Evolutionary conservation across 768 basidiomycete species (phyloP).

Genomic region (Leccinum disarticulatum): DNA sequence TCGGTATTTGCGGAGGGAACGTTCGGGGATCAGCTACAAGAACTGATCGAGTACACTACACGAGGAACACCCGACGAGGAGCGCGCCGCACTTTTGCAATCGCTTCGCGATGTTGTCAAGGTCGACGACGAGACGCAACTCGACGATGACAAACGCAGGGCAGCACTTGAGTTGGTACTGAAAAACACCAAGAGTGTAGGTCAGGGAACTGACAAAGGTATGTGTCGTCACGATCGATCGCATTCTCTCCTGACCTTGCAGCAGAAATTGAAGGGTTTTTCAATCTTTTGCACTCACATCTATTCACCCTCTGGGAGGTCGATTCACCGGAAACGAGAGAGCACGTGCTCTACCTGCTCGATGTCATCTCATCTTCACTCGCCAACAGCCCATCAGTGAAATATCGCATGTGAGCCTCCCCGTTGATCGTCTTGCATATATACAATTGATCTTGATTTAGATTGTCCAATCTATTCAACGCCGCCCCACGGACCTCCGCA

Average conservation of each 20-base stretch:
- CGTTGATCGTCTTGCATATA: background rate
- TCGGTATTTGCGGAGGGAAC: slow-evolving; percentile 88
- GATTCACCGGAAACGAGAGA: slow-evolving; percentile 56
- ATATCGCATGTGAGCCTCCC: slow-evolving; percentile 63
- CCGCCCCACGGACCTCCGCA: slow-evolving; percentile 62
- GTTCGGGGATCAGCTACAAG: slow-evolving; percentile 82
- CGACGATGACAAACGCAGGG: slow-evolving; percentile 51
- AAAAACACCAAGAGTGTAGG: slow-evolving; percentile 66
- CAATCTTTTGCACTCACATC: slow-evolving; percentile 75
- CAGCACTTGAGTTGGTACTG: slow-evolving; percentile 59
- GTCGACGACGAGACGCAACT: slow-evolving; percentile 52
- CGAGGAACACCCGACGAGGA: slow-evolving; percentile 68
- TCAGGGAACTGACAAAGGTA: slow-evolving; percentile 77
- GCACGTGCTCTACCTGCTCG: slow-evolving; percentile 49
- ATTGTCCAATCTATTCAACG: slow-evolving; percentile 81
- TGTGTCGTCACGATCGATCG: slow-evolving; percentile 17
- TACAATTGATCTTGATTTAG: slow-evolving; percentile 38
- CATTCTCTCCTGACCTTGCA: slow-evolving; percentile 6
- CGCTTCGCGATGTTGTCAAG: slow-evolving; percentile 62
- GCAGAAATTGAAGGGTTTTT: slow-evolving; percentile 86
- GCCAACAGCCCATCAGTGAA: slow-evolving; percentile 57
- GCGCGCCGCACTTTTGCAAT: slow-evolving; percentile 56
- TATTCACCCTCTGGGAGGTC: slow-evolving; percentile 57
- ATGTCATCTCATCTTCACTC: slow-evolving; percentile 54
- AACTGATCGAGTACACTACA: slow-evolving; percentile 73